Conservation (phyloP, 257 asterid genomes). For the Petunia secreta region DNA sequence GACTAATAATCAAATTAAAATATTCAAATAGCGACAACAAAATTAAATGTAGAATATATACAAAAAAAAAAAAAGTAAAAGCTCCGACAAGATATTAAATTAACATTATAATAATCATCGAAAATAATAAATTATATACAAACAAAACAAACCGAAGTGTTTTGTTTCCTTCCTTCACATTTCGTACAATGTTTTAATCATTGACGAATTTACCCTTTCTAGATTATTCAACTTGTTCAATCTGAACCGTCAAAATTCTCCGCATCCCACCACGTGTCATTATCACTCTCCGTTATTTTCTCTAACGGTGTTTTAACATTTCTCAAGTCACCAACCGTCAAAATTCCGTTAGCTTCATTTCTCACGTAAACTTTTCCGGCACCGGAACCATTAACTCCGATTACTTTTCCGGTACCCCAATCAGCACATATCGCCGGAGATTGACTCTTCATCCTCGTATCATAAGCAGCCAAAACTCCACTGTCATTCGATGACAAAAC, state of each 20-base stretch:
- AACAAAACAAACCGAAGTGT: background rate
- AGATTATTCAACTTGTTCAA: background rate
- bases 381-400: conserved; percentile 35
- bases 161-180: background rate
- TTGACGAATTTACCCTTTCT: background rate
- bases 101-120: background rate
- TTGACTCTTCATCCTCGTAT: conserved; percentile 54
- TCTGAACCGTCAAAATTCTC: conserved; percentile 37
- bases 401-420: conserved; percentile 24
- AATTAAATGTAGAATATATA: background rate
- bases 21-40: background rate
- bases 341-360: conserved; percentile 57
- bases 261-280: conserved; percentile 72
- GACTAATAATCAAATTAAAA: background rate
- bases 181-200: background rate
- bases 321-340: conserved; percentile 84
- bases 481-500: conserved; percentile 62
- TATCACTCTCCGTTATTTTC: conserved; percentile 46
- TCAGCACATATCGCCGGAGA: conserved; percentile 65
- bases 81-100: background rate
- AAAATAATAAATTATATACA: background rate
- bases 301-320: conserved; percentile 63
- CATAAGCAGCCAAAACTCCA: conserved; percentile 64
- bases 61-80: background rate
- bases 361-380: conserved; percentile 59